These are phyloP conservation scores for Cystoisospora suis DNA, from an alignment of 169 alveolate genomes.

Conservation along the genomic window DNA sequence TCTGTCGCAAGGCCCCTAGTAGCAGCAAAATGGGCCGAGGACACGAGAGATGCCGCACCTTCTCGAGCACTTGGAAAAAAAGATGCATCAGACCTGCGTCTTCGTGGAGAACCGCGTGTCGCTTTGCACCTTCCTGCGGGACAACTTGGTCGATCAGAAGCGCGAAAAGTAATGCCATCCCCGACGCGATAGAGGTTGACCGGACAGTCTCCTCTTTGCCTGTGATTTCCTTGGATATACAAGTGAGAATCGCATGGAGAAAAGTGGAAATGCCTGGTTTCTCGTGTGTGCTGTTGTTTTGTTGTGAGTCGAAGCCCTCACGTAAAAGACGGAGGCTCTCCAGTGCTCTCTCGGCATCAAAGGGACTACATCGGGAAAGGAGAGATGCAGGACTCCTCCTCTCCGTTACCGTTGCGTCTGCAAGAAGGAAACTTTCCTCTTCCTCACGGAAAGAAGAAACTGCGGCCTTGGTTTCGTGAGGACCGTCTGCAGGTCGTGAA, in stretches of 20 bases:
- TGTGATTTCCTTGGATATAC: neutral
- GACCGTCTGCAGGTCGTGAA: neutral
- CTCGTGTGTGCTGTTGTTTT: neutral
- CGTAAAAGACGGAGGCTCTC: neutral
- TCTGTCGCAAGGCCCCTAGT: neutral
- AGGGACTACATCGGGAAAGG: neutral
- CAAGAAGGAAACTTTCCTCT: neutral
- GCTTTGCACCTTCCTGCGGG: neutral
- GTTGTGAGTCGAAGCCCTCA: neutral
- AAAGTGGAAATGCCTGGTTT: neutral
- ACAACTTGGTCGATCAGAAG: neutral
- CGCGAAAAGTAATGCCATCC: slow-evolving; percentile 1
- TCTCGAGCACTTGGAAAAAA: neutral
- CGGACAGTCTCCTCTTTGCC: neutral
- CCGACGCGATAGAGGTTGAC: slow-evolving; percentile 13
- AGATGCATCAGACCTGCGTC: neutral
- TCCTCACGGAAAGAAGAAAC: neutral
- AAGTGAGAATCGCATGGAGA: neutral
- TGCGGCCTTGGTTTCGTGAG: neutral
- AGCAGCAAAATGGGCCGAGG: slow-evolving; percentile 17
- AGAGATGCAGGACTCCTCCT: neutral
- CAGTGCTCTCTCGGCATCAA: slow-evolving; percentile 1
- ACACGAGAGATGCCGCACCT: neutral
- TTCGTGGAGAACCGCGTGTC: neutral
- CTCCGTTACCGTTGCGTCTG: too few relatives aligned